Evolutionary conservation across 2,329 filamentous ascomycete genomes (phyloP), one percentile per base, ranked within the genome.

Genomic region (Hortaea sp.): DNA sequence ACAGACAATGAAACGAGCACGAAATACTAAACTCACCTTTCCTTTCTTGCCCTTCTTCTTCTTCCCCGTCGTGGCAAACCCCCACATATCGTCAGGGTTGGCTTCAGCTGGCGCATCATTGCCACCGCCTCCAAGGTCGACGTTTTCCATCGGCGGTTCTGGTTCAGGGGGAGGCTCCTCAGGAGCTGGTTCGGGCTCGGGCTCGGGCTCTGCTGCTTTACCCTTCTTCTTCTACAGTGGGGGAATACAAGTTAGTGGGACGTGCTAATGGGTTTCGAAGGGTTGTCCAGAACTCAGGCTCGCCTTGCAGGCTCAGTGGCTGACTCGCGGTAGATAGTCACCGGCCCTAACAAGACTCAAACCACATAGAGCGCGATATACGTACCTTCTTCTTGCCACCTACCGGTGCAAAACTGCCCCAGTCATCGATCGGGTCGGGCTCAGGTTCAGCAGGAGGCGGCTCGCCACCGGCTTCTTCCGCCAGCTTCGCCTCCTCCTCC

Each of bases 401-500:
- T 20, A 64, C 53, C 10, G 64, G 52, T 9, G 60, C 58, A 28
- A 61, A 59, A 11, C 48, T 41, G 10, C 57, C 62, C 64, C 61
- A 81, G 1, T 65, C 63, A 39, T 61, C 56, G 11, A 34, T 49
- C 28, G 57, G 55, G 34, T 53, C 56, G 42, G 55, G 50, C 39
- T 29, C 44, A 20, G 20, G 20, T 27, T n/a, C 44, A 13, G 35
- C 43, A 9, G 35, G 29, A 11, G 27, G 30, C 9, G 35, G 20
- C 6, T 11, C 39, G 9, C n/a, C 39, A 10, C n/a, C 31, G 49
- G 66, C 63, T 47, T 61, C 56, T 50, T 66, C 61, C 29, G 63
- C 60, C 47, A 62, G 54, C 49, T 60, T 54, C 41, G 45, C 63
- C 47, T 61, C 54, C 58, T 67, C 58, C 63, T 67, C 58, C 61